Evolutionary conservation across 2,329 filamentous ascomycete species (phyloP).

Genomic region (Diaporthe eres): DNA sequence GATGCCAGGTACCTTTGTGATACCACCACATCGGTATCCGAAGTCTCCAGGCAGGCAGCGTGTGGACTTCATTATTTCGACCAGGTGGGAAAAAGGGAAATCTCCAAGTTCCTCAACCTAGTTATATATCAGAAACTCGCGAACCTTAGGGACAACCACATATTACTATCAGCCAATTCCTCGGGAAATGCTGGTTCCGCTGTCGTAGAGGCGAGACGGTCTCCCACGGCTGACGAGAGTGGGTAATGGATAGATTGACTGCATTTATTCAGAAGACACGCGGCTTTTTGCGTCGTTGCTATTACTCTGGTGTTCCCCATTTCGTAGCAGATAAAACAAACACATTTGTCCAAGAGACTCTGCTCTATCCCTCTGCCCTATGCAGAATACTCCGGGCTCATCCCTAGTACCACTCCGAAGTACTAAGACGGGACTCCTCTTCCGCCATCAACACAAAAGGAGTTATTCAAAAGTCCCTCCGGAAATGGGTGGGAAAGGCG

Average conservation of each 20-base stretch:
- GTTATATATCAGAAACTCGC: no score
- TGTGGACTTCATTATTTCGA: background rate
- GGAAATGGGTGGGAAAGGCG: background rate
- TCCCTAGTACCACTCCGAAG: background rate
- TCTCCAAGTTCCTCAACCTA: background rate
- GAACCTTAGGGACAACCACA: background rate
- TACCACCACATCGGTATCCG: background rate
- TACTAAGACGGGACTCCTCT: background rate
- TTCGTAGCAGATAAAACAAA: background rate
- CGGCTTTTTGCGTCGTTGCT: background rate
- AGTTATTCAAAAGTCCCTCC: no score
- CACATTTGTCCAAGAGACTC: background rate
- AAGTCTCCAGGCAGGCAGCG: background rate
- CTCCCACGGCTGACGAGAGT: background rate
- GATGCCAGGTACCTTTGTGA: background rate
- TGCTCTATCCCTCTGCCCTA: background rate
- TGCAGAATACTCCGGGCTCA: background rate
- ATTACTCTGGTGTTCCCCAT: background rate
- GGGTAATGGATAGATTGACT: background rate
- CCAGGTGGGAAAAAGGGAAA: background rate
- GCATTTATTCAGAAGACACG: background rate
- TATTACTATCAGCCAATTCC: background rate
- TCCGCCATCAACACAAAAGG: background rate
- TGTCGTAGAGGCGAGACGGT: background rate
- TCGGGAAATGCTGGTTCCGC: background rate